Evolutionary conservation across 768 basidiomycete species (phyloP).

Genomic region (Mycena venus): DNA sequence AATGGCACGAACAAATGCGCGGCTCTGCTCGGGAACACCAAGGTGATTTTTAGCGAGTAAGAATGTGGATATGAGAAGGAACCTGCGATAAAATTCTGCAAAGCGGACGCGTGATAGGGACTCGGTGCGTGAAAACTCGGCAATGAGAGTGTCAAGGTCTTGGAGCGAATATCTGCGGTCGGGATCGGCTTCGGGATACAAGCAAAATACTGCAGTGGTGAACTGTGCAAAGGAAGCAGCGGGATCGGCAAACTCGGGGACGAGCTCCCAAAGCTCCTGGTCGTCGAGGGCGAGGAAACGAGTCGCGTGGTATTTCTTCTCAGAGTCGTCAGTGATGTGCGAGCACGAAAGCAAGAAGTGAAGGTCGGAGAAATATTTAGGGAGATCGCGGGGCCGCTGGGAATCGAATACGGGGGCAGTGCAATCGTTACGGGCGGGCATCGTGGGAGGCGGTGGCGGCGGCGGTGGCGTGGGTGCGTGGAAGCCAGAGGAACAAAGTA

Average conservation of each 20-base stretch:
- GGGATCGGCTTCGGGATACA: neutral
- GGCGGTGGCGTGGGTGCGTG: no score
- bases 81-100: neutral
- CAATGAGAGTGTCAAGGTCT: neutral
- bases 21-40: neutral
- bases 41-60: neutral
- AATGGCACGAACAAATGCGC: neutral
- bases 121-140: neutral
- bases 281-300: neutral
- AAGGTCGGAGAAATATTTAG: neutral
- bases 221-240: neutral
- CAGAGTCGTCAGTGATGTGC: neutral
- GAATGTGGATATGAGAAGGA: neutral
- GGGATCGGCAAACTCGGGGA: neutral
- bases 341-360: neutral
- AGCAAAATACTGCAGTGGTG: neutral
- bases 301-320: neutral
- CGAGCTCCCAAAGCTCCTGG: neutral
- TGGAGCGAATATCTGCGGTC: neutral
- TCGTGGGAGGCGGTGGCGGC: no score
- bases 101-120: neutral
- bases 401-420: neutral
- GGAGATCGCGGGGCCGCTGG: neutral
- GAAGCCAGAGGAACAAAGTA: no score
- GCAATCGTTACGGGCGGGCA: no score